Evolutionary conservation across 2,329 filamentous ascomycete species (phyloP).

Genomic region (Colletotrichum costaricense): DNA sequence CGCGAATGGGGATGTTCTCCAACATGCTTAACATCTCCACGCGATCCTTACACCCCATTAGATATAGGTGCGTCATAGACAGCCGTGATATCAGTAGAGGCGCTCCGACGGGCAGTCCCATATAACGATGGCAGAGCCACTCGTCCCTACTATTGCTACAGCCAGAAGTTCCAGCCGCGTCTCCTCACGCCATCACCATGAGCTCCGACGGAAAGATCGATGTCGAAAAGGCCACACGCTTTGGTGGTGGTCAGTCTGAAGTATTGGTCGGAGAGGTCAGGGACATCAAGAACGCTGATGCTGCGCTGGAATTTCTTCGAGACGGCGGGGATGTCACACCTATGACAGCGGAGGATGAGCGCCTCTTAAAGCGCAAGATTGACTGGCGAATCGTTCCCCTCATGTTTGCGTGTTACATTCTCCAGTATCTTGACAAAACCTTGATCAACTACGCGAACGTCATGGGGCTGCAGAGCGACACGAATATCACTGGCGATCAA

Average conservation of each 20-base stretch:
- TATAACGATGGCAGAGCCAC: too few species aligned
- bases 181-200: neutral
- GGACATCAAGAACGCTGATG: constrained; percentile 20
- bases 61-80: constrained; percentile 10
- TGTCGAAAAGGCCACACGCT: constrained; percentile 2
- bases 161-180: neutral
- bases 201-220: neutral
- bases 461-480: constrained; percentile 63
- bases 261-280: constrained; percentile 20
- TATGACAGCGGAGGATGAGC: constrained; percentile 17
- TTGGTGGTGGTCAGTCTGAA: neutral
- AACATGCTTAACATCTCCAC: neutral
- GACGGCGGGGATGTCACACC: neutral
- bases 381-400: constrained; percentile 38
- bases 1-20: neutral
- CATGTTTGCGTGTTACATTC: constrained; percentile 35
- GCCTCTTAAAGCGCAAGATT: constrained; percentile 33
- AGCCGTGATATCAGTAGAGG: neutral
- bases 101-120: neutral
- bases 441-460: constrained; percentile 60
- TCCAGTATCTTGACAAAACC: constrained; percentile 31
- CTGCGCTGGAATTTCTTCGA: constrained; percentile 9
- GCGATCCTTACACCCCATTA: too few species aligned
- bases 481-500: constrained; percentile 62
- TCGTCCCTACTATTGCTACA: too few species aligned